phyloP scores from a whole-genome alignment of 2,329 filamentous ascomycete species.

The Aspergillus tanneri region DNA sequence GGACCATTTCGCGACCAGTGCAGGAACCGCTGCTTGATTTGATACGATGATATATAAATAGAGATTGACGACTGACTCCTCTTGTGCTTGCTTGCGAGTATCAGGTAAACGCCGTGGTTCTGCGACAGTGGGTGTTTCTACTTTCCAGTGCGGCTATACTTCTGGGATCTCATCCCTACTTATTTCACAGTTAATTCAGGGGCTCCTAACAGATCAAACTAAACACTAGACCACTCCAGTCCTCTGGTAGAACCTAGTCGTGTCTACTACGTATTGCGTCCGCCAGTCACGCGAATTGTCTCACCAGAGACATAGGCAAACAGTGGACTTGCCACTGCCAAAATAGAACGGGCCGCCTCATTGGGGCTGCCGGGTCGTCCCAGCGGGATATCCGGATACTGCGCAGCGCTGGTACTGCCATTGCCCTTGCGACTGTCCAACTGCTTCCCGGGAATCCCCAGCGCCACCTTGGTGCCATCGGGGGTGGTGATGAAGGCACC shows the following conservation, averaged over 20 bases:
- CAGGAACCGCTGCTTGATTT: not conserved
- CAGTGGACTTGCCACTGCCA: conserved; percentile 77
- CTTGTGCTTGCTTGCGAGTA: not conserved
- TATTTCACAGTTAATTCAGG: not conserved
- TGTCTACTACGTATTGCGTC: conserved; percentile 57
- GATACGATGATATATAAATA: conserved; percentile 1
- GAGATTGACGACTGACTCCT: not conserved
- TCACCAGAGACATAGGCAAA: conserved; percentile 85
- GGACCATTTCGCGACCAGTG: too few species aligned
- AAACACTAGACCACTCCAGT: too few species aligned
- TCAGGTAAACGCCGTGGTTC: not conserved
- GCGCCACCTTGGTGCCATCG: conserved; percentile 69
- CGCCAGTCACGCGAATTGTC: conserved; percentile 82
- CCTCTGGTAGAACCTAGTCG: too few species aligned
- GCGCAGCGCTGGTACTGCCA: conserved; percentile 37
- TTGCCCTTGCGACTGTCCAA: conserved; percentile 29
- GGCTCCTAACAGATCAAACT: too few species aligned
- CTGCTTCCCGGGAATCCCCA: conserved; percentile 70
- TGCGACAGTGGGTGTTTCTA: not conserved
- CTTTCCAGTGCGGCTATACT: too few species aligned
- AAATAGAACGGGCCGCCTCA: conserved; percentile 74
- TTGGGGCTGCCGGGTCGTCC: conserved; percentile 72
- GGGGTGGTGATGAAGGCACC: conserved; percentile 76
- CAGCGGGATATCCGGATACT: conserved; percentile 71
- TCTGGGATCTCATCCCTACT: too few species aligned